phyloP scores from a whole-genome alignment of 2,329 filamentous ascomycete species.

The Fusarium illudens region DNA sequence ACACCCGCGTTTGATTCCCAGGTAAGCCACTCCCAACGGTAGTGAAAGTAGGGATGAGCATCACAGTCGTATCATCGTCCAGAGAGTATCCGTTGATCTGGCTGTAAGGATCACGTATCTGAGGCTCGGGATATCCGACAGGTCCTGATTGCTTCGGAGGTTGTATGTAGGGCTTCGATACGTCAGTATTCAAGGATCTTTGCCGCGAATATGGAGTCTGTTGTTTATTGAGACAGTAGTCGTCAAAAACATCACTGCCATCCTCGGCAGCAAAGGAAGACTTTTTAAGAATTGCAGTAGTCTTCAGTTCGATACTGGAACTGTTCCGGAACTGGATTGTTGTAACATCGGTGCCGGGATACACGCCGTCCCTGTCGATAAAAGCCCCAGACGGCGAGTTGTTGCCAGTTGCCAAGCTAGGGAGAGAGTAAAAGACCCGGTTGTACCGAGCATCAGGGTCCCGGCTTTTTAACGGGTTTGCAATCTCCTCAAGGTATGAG shows the following conservation, averaged over 20 bases:
- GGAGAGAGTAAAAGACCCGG: background rate
- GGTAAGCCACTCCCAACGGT: background rate
- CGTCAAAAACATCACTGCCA: background rate
- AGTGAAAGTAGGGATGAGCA: background rate
- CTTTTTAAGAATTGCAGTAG: background rate
- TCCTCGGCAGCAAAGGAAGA: background rate
- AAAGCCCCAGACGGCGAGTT: background rate
- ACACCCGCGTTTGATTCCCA: background rate
- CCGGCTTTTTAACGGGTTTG: background rate
- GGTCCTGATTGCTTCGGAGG: background rate
- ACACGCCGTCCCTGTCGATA: background rate
- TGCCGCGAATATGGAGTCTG: background rate
- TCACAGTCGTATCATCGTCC: background rate
- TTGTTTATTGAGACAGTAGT: background rate
- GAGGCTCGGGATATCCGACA: background rate
- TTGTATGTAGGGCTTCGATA: background rate
- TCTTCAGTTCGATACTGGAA: background rate
- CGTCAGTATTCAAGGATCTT: background rate
- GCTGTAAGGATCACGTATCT: conserved; percentile 1
- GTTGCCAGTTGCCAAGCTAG: background rate
- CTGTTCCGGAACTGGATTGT: conserved; percentile 1
- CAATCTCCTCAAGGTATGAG: background rate
- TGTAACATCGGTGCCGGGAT: background rate
- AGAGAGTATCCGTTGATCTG: background rate
- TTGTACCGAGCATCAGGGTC: conserved; percentile 9